Conservation (phyloP, 2,329 filamentous ascomycete species). For the Colletotrichum tanaceti region DNA sequence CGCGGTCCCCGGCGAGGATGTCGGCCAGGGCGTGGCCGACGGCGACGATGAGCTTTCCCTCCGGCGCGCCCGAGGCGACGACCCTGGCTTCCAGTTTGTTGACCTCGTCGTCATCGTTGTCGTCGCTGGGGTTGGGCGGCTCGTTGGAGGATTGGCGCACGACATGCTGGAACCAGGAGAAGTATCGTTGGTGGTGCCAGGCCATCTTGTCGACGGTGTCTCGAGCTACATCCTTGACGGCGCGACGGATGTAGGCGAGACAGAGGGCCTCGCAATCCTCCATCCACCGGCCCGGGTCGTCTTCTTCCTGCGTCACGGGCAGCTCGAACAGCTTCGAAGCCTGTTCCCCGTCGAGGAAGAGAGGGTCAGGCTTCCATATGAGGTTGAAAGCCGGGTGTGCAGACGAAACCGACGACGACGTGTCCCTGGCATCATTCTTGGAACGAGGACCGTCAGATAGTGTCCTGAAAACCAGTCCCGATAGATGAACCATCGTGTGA, state of each 20-base stretch:
- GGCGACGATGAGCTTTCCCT: conserved; percentile 43
- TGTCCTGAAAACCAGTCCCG: conserved; percentile 42
- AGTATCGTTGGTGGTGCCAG: conserved; percentile 38
- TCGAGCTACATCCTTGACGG: neutral
- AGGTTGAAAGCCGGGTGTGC: conserved; percentile 40
- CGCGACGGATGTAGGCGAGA: conserved; percentile 33
- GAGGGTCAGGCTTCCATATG: conserved; percentile 43
- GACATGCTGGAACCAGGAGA: conserved; percentile 40
- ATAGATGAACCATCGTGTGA: conserved; percentile 38
- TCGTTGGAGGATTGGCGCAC: neutral
- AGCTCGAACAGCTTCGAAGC: conserved; percentile 38
- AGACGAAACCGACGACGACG: too few relatives aligned
- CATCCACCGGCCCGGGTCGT: conserved; percentile 41
- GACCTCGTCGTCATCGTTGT: too few relatives aligned
- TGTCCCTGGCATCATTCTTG: neutral
- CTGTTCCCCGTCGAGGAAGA: conserved; percentile 38
- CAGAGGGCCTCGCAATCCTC: conserved; percentile 40
- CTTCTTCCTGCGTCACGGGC: conserved; percentile 26
- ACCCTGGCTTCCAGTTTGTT: conserved; percentile 37
- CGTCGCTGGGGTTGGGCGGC: neutral
- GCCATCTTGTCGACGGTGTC: conserved; percentile 17
- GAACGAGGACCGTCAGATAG: conserved; percentile 29
- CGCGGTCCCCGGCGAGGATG: conserved; percentile 45
- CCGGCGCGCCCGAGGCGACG: conserved; percentile 28
- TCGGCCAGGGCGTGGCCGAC: conserved; percentile 42